Conservation (phyloP, 805 yeast species). For the Kuraishia cidri region DNA sequence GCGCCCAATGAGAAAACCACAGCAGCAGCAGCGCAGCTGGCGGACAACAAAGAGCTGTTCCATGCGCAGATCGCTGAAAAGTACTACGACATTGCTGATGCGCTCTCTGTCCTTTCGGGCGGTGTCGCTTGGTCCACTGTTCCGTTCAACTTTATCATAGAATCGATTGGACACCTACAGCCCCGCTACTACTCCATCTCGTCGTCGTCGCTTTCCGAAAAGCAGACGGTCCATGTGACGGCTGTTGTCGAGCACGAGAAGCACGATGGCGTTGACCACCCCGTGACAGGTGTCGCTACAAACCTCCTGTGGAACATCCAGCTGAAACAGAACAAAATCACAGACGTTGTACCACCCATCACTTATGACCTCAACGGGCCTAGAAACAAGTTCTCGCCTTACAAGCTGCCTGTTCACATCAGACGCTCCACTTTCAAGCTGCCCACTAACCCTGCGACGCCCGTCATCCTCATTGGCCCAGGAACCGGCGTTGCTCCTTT, state of each 20-base stretch:
- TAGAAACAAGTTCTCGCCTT: conserved; percentile 41
- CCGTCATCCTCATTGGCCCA: conserved; percentile 91
- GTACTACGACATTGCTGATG: conserved; percentile 69
- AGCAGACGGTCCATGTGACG: conserved; percentile 70
- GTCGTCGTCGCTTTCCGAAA: conserved; percentile 75
- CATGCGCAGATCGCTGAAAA: conserved; percentile 53
- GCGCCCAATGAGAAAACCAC: conserved; percentile 64
- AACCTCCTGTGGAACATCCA: conserved; percentile 74
- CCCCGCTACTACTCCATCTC: conserved; percentile 97
- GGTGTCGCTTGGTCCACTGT: conserved; percentile 66
- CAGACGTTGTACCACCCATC: conserved; percentile 30
- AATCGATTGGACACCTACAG: conserved; percentile 71
- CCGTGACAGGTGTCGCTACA: conserved; percentile 83
- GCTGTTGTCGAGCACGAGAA: conserved; percentile 79
- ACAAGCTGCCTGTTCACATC: conserved; percentile 79
- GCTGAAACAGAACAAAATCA: conserved; percentile 41
- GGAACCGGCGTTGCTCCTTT: conserved; percentile 99
- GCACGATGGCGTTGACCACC: conserved; percentile 20
- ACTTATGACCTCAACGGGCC: conserved; percentile 82
- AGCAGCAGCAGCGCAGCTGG: conserved; percentile 38
- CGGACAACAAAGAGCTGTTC: conserved; percentile 62
- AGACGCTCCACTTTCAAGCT: conserved; percentile 93
- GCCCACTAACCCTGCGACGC: conserved; percentile 76
- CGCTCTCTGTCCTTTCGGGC: conserved; percentile 49
- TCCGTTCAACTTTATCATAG: conserved; percentile 81